These are phyloP conservation scores for Penicillium waksmanii DNA, from an alignment of 495 filamentous ascomycete genomes.

Conservation along the genomic window DNA sequence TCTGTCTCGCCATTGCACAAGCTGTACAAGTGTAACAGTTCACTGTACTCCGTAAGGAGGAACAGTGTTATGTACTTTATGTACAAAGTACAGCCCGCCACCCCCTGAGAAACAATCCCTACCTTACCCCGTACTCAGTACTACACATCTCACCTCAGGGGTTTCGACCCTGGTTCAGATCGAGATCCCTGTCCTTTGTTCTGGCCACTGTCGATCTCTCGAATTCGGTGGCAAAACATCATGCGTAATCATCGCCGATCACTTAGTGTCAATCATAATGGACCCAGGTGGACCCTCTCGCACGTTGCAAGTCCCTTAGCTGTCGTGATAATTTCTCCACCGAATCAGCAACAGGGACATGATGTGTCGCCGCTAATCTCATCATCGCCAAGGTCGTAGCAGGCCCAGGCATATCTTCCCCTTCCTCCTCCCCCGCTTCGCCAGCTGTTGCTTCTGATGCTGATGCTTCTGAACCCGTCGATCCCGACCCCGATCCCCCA, in stretches of 20 bases:
- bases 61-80: too few species aligned
- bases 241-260: neutral
- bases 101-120: too few species aligned
- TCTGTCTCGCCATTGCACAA: too few species aligned
- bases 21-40: too few species aligned
- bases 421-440: too few species aligned
- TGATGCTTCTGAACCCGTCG: neutral
- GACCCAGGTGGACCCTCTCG: constrained; percentile 7
- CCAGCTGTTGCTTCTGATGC: too few species aligned
- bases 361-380: constrained; percentile 27
- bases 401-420: constrained; percentile 6
- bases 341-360: constrained; percentile 28
- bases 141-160: too few species aligned
- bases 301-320: constrained; percentile 22
- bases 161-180: too few species aligned
- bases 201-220: neutral
- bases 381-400: constrained; percentile 23
- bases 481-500: constrained; percentile 12
- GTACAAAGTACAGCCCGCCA: too few species aligned
- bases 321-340: constrained; percentile 23
- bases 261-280: neutral
- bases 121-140: too few species aligned
- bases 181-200: neutral
- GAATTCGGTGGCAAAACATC: neutral
- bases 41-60: too few species aligned